These are phyloP conservation scores for Penicillium sclerotigenum DNA, from an alignment of 2,329 filamentous ascomycete species.

Conservation along the genomic window DNA sequence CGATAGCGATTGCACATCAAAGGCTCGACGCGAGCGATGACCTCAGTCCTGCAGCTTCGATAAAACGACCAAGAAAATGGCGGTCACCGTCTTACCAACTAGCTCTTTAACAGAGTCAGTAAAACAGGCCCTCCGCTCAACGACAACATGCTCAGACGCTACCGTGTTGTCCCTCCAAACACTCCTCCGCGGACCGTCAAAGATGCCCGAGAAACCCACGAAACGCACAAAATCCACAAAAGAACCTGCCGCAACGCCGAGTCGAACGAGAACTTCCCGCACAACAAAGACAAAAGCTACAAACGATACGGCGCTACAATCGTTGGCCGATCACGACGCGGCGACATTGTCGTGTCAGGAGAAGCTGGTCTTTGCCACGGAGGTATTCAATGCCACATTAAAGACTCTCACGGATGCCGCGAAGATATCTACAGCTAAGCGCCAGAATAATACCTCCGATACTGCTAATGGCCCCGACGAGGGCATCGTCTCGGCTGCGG, in stretches of 20 bases:
- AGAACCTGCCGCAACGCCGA: conserved; percentile 14
- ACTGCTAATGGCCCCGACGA: conserved; percentile 25
- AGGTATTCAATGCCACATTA: conserved; percentile 46
- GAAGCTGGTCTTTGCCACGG: conserved; percentile 44
- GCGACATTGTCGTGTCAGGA: conserved; percentile 36
- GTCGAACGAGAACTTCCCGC: conserved; percentile 24
- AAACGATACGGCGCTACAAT: conserved; percentile 27
- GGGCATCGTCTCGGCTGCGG: conserved; percentile 34
- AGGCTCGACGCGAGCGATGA: conserved; percentile 15
- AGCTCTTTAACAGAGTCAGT: conserved; percentile 44
- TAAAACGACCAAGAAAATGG: conserved; percentile 23
- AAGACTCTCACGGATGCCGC: conserved; percentile 43
- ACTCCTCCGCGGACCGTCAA: conserved; percentile 34
- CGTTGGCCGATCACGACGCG: conserved; percentile 26
- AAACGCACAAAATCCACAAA: conserved; percentile 28
- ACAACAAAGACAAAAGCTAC: conserved; percentile 25
- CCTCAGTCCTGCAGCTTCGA: conserved; percentile 15
- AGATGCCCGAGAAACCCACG: conserved; percentile 23
- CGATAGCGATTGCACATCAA: conserved; percentile 24
- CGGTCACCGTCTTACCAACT: conserved; percentile 32
- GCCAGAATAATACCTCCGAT: conserved; percentile 10
- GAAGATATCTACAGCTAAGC: conserved; percentile 23
- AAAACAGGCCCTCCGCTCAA: conserved; percentile 54
- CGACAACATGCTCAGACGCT: conserved; percentile 51
- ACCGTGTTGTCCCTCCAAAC: conserved; percentile 41